Conservation (phyloP, 176 grass and related monocot species). For the Elymus sibiricus region DNA sequence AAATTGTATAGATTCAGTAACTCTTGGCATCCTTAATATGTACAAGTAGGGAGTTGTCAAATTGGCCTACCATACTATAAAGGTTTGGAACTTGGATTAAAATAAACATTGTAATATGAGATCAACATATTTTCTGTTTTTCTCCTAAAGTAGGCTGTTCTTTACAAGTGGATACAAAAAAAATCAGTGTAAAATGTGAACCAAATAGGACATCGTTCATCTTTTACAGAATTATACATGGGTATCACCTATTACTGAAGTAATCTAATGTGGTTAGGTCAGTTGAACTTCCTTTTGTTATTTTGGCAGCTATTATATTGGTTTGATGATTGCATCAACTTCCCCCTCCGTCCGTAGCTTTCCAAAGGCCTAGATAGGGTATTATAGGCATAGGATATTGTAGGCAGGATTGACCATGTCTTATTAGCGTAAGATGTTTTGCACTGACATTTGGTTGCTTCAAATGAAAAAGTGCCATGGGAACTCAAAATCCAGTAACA, state of each 20-base stretch:
- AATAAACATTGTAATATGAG: not conserved
- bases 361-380: not conserved
- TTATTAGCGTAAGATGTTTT: not conserved
- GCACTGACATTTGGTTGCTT: not conserved
- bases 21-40: not conserved
- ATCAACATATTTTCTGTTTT: not conserved
- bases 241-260: not conserved
- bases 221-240: not conserved
- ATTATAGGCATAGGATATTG: not conserved
- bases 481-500: too few species aligned
- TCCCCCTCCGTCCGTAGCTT: not conserved
- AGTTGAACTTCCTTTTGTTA: not conserved
- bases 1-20: not conserved
- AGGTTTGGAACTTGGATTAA: not conserved
- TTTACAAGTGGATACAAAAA: not conserved
- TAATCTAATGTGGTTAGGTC: not conserved
- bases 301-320: not conserved
- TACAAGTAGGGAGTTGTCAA: not conserved
- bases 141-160: not conserved
- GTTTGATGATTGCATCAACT: not conserved
- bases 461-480: not conserved
- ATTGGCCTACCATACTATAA: constrained; percentile 4
- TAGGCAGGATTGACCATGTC: not conserved
- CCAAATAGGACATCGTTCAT: not conserved
- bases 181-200: not conserved